Percentiles rank a stretch among this genome's conserved stretches.
Evolutionary conservation across 192 early-diverging fungal genomes (phyloP).

Genomic region (Coemansia sp.): DNA sequence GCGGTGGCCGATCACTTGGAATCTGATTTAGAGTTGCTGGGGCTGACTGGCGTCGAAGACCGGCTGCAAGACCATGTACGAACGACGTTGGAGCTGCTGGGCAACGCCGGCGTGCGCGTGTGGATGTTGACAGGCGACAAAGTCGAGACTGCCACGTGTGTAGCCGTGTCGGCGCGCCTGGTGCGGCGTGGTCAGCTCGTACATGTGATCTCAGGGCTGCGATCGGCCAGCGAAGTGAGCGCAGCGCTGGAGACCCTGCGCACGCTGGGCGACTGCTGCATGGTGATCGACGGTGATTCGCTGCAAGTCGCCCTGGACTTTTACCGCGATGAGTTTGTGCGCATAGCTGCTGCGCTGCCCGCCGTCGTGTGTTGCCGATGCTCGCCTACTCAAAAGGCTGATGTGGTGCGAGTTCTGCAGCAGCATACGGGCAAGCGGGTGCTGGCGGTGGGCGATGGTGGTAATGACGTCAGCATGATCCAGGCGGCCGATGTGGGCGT

Average conservation of each 20-base stretch:
- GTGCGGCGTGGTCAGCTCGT: conserved; percentile 85
- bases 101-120: conserved; percentile 88
- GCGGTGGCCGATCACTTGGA: conserved; percentile 73
- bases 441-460: conserved; percentile 92
- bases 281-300: conserved; percentile 93
- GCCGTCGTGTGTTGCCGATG: conserved; percentile 93
- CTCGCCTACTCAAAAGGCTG: conserved; percentile 96
- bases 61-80: conserved; percentile 93
- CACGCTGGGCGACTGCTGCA: conserved; percentile 69
- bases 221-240: conserved; percentile 36
- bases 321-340: conserved; percentile 76
- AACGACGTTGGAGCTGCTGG: conserved; percentile 79
- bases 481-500: conserved; percentile 95
- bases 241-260: conserved; percentile 76
- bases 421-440: conserved; percentile 70
- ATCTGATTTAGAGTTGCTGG: conserved; percentile 83
- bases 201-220: conserved; percentile 73
- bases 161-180: conserved; percentile 90
- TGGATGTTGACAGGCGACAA: conserved; percentile 99
- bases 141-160: conserved; percentile 94
- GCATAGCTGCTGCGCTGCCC: conserved; percentile 70
- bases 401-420: conserved; percentile 81
- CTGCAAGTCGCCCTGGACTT: conserved; percentile 76
- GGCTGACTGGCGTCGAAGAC: conserved; percentile 94
- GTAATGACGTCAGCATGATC: conserved; percentile 98